Evolutionary conservation across 495 filamentous ascomycete species (phyloP).

Genomic region (Aspergillus saccharolyticus): DNA sequence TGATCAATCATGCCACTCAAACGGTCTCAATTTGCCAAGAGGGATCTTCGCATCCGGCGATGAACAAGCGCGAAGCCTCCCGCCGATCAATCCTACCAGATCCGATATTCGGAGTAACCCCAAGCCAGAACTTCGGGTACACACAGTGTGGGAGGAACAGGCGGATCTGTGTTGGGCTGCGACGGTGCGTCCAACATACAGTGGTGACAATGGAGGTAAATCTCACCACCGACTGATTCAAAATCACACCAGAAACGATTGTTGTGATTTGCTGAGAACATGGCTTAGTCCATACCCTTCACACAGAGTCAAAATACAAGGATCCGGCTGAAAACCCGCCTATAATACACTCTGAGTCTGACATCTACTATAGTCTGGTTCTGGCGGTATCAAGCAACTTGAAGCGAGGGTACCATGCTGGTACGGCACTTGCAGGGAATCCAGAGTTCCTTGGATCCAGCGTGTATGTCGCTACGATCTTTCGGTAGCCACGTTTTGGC

Average conservation of each 20-base stretch:
- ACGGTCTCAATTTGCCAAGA: not conserved
- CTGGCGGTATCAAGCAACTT: not conserved
- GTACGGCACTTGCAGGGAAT: not conserved
- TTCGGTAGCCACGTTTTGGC: not conserved
- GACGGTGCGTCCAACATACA: not conserved
- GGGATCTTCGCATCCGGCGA: not conserved
- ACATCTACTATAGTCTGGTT: not conserved
- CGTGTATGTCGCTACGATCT: not conserved
- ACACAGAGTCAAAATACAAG: too few species aligned
- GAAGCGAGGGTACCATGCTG: too few species aligned
- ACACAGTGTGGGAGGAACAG: not conserved
- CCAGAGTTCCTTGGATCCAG: not conserved
- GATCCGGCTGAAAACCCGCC: too few species aligned
- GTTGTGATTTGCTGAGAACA: not conserved
- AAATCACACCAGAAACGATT: not conserved
- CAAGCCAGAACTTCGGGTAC: not conserved
- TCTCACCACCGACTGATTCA: not conserved
- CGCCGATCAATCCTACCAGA: slow-evolving; percentile 3
- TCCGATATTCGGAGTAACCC: not conserved
- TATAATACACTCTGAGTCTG: too few species aligned
- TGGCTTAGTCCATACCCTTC: not conserved
- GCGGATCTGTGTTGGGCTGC: not conserved
- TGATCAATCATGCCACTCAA: not conserved
- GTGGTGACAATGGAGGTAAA: not conserved
- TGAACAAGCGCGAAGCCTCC: not conserved